Base-by-base conservation (phyloP, 768 basidiomycete species). In the Leccinellum luteum region DNA sequence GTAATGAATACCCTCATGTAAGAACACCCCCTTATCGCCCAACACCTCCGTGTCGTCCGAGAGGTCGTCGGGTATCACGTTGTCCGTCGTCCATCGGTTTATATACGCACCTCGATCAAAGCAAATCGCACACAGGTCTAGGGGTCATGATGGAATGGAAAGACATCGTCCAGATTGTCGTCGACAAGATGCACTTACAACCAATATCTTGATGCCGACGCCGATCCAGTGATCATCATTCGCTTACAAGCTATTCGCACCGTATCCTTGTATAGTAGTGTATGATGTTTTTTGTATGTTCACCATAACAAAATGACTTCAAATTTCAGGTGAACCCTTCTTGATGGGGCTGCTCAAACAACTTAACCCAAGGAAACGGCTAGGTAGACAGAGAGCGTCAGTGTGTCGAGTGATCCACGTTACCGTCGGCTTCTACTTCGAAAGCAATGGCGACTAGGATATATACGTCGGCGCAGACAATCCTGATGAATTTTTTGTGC, bases 1-100 rank as follows among this genome's bases (percentile, higher is more conserved):
- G 96, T 96, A 0, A 99, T 98, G 97, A 99, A 99, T 71, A 98
- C 97, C 4, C 78, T 92, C 62, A 98, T 99, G 95, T 98, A 92
- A 68, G 85, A 90, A 58, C 95, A 98, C 69, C 94, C 94, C 19
- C 79, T 98, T 44, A 98, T 94, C 1, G 81, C 84, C 1, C 83
- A 89, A 60, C 97, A 99, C 67, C 73, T 98, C 97, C 49, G 98
- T 96, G 67, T 89, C 41, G 80, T 95, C 6, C 79, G 78, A 27
- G 89, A 94, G 1, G 81, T 98, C 15, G 78, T 89, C 10, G 79
- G 82, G 12, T 99, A 98, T 68, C 75, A 82, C 27, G 81, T 98
- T 14, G 38, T 8, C 25, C 6, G 7, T 21, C 15, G 7, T 25
- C 23, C 2, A 4, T 15, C 45, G 6, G 28, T 28, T 28, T 28